Base-by-base conservation (phyloP, 2,329 filamentous ascomycete species). In the Chrysoporthe deuterocubensis region DNA sequence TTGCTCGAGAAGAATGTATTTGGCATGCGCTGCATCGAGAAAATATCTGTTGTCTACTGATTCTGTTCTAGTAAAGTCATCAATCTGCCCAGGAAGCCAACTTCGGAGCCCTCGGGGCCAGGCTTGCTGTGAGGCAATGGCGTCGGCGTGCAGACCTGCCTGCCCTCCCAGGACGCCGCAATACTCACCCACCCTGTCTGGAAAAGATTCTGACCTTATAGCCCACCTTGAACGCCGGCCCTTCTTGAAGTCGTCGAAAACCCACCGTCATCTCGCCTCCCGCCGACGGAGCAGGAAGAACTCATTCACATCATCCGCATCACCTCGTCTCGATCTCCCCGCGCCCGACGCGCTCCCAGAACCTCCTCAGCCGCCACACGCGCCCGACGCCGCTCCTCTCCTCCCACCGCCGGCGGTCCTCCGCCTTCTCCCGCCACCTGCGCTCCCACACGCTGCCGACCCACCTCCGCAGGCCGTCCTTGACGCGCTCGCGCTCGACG, bases 401-500 rank as follows among this genome's bases (percentile, higher is more conserved):
- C 70, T 87, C 83, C 76, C 79, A 81, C 68, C 73, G 75, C 70
- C 77, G 79, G 34, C 85, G 77, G 65, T 80, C 78, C 74, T 88
- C 81, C 72, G 82, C 81, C 58, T 81, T 78, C 74, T 84, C 80
- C 65, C 77, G 78, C 3, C 87, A 85, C 76, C 87, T 81, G 26
- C 84, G 79, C 52, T 77, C 80, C 85, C 84, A 88, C 37, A 85
- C 85, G n/a, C 76, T 79, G 42, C 85, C 89, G 2, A 92, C 83
- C 88, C 89, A 92, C 14, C 83, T 82, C 48, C 89, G 79, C 69
- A 93, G 77, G 18, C 84, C 84, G 73, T 92, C 90, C 75, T 92
- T 92, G 56, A 92, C 81, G 69, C 83, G 82, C 78, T 92, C 89
- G 72, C 85, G 85, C 78, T 92, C 90, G 18, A 92, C 82, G 14